Percentiles rank a stretch among this genome's conserved stretches.
phyloP scores from a whole-genome alignment of 495 filamentous ascomycete species.

The Neurospora sp. region DNA sequence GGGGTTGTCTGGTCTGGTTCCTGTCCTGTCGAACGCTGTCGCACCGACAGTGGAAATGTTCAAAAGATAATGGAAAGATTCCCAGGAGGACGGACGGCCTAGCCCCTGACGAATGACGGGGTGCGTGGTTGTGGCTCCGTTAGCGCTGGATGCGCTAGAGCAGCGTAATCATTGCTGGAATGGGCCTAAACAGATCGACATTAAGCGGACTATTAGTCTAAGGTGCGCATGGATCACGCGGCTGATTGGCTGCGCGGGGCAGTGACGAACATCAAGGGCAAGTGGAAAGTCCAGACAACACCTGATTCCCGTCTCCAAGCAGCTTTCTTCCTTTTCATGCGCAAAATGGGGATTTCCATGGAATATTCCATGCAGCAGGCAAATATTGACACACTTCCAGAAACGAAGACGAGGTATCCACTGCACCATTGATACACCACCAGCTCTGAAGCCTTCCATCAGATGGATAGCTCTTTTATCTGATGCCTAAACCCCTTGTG shows the following conservation, averaged over 20 bases:
- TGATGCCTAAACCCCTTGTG: background rate
- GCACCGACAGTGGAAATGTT: background rate
- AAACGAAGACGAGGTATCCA: background rate
- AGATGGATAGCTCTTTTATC: background rate
- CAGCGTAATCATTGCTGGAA: background rate
- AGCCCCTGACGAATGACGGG: background rate
- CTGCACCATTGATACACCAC: background rate
- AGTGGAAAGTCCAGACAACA: background rate
- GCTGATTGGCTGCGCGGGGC: background rate
- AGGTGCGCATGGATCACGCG: background rate
- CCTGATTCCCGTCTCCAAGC: background rate
- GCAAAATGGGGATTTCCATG: background rate
- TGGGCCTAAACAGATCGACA: background rate
- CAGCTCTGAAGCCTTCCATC: background rate
- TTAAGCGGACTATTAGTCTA: background rate
- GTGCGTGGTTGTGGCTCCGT: background rate
- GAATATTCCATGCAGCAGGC: background rate
- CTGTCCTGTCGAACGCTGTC: background rate
- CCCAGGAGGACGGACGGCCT: background rate
- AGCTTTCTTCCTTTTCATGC: background rate
- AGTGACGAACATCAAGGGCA: background rate
- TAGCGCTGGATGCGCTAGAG: background rate
- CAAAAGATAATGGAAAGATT: background rate
- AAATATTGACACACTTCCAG: background rate
- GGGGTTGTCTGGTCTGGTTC: background rate